These are phyloP conservation scores for Pezicula radicicola DNA, from an alignment of 2,329 filamentous ascomycete genomes.

Conservation along the genomic window DNA sequence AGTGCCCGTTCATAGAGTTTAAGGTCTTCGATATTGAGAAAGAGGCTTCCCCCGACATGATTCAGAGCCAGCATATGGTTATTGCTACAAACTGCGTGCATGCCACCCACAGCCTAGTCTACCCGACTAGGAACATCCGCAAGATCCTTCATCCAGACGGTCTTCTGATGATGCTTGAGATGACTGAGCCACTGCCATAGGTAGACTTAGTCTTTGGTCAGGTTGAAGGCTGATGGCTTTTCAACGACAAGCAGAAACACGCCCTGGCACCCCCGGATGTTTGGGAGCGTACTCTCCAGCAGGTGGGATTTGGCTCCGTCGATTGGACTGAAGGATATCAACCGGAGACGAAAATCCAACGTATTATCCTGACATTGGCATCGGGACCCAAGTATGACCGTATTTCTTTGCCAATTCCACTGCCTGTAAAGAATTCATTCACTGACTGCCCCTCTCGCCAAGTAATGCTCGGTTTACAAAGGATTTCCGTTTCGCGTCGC, in stretches of 20 bases:
- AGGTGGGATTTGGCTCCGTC: conserved; percentile 9
- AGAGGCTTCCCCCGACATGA: conserved; percentile 3
- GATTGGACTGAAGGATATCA: conserved; percentile 14
- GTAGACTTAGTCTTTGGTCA: conserved; percentile 24
- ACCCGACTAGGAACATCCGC: conserved; percentile 8
- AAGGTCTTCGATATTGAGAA: conserved; percentile 17
- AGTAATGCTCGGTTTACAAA: not conserved
- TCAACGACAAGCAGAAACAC: conserved; percentile 20
- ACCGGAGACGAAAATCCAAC: conserved; percentile 6
- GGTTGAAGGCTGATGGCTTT: conserved; percentile 27
- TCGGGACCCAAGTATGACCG: not conserved
- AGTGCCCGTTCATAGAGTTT: conserved; percentile 18
- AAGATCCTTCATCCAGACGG: conserved; percentile 14
- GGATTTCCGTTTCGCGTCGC: not conserved
- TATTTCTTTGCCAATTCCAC: not conserved
- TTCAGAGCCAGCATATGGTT: conserved; percentile 14
- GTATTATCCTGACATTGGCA: conserved; percentile 6
- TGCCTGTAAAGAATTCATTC: not conserved
- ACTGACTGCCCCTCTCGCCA: conserved; percentile 1
- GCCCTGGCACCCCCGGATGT: conserved; percentile 7
- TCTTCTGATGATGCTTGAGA: conserved; percentile 17
- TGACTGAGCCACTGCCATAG: conserved; percentile 19
- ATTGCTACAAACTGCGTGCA: conserved; percentile 22
- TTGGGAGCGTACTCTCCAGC: conserved; percentile 12
- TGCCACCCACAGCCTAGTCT: conserved; percentile 15